A percentile compares a stretch with the other conserved stretches of the same genome.
These are phyloP conservation scores for Pleurotus salmoneostramineus DNA, from an alignment of 768 basidiomycete genomes.

Conservation along the genomic window DNA sequence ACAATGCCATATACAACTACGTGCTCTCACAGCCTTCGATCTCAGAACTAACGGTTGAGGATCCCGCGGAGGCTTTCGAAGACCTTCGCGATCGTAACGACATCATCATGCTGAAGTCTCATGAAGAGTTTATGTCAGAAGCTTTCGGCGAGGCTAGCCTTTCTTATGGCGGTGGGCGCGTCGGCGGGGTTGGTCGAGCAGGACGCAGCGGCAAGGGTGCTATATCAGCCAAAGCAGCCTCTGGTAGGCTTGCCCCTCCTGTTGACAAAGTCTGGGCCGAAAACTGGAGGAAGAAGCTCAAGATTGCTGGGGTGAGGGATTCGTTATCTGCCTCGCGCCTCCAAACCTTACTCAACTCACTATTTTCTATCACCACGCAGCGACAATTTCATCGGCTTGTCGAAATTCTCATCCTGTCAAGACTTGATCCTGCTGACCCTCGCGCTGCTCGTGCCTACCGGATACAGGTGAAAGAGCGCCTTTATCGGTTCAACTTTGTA, in stretches of 20 bases:
- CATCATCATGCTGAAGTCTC: slow-evolving; percentile 66
- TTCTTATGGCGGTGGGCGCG: slow-evolving; percentile 50
- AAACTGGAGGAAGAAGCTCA: slow-evolving; percentile 75
- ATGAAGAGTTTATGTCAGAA: slow-evolving; percentile 67
- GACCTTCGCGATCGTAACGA: slow-evolving; percentile 94
- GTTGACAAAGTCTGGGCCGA: slow-evolving; percentile 75
- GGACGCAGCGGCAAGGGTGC: slow-evolving; percentile 19
- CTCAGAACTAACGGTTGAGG: slow-evolving; percentile 95
- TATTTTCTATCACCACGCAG: slow-evolving; percentile 32
- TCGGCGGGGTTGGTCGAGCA: slow-evolving; percentile 36
- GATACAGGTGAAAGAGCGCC: slow-evolving; percentile 89
- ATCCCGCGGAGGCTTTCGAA: slow-evolving; percentile 97
- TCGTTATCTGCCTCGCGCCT: not conserved
- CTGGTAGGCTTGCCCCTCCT: slow-evolving; percentile 75
- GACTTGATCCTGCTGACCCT: slow-evolving; percentile 60
- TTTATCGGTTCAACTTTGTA: slow-evolving; percentile 95
- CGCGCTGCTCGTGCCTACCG: slow-evolving; percentile 63
- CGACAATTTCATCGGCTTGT: slow-evolving; percentile 90
- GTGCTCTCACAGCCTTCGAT: slow-evolving; percentile 61
- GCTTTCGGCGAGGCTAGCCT: slow-evolving; percentile 48
- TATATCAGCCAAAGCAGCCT: slow-evolving; percentile 15
- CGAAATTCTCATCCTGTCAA: slow-evolving; percentile 84
- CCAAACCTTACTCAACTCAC: slow-evolving; percentile 1
- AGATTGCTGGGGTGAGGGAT: slow-evolving; percentile 77
- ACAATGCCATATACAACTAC: slow-evolving; percentile 80